Base-by-base conservation (phyloP, 371 early-diverging fungal species). In the Vairimorpha necatrix region DNA sequence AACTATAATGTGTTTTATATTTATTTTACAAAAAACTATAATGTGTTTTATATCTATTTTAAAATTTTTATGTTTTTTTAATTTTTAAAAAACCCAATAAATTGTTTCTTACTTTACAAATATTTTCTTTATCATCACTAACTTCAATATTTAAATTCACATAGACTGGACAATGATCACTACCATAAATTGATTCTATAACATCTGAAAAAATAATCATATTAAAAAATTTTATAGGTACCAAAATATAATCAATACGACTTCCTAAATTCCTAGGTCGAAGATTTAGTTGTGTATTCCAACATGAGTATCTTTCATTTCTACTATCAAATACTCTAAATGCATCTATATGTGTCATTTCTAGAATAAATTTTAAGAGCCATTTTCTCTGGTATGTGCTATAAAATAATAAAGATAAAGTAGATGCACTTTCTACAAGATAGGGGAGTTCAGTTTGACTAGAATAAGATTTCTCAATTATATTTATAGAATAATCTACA, bases 121-220 rank as follows among this genome's bases (percentile, higher is more conserved):
- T 70, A 20, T 66, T 60, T 4, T 61, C 50, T 34, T 39, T 38
- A 30, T 63, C 47, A 33, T 71, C 72, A 13, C 20, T 18, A 6
- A 62, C 24, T 2, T 70, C 73, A 20, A 77, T 34, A 28, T 73
- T 67, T 13, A 92, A 81, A 38, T 87, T 87, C 0, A 87, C 88
- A 42, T 85, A 83, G 0, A 91, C 91, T 0, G 92, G 93, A 75
- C 92, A 92, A 79, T 93, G 94, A 82, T 93, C 94, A n/a, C 90
- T 89, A 0, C 94, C 94, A 72, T 88, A 76, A 2, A 91, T 80
- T 3, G 89, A 75, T 7, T 88, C 82, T 28, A 87, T 85, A 18
- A 91, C 87, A 71, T 89, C 86, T 32, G 88, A 84, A 39, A 79
- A 86, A 22, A 81, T 81, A 69, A 90, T 83, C 86, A 86, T 87